Evolutionary conservation across 306 rosid genomes (phyloP), one percentile per base, ranked within the genome.

Genomic region (Prosopis cineraria): DNA sequence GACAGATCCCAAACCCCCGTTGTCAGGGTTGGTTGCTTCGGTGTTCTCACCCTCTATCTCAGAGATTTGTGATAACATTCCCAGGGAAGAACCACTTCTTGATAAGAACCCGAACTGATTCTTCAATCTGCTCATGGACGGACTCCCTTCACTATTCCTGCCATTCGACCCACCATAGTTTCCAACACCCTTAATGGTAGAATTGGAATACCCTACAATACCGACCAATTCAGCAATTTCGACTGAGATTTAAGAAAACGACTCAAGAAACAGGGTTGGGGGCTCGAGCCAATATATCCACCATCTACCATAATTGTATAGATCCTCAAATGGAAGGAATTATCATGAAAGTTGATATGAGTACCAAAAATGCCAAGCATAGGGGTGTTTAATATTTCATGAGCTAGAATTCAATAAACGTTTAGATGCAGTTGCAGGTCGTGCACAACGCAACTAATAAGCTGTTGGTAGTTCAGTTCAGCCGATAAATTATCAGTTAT

Each of bases 31-130:
- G 80, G 75, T 72, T 20, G 84, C 82, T 1, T 82, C 89, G n/a
- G 80, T 80, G 66, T 59, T 85, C 55, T 89, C 97, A 58, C 63
- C 81, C 63, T 40, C 92, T 33, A 83, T 37, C 69, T 90, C 93
- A 3, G 93, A 85, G 68, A 89, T 89, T 41, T 89, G 88, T 7
- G 97, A 80, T 78, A 92, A 78, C 80, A 90, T 74, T 75, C 93
- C 96, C 56, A 90, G 25, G n/a, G 90, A 89, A 81, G 91, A 81
- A 78, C 80, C 82, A 22, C 55, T 80, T 77, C 89, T 80, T 43
- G 90, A 78, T 47, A 88, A 69, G 81, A 93, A 87, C 81, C 86
- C 86, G 72, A 86, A 44, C 70, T 87, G 94, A 78, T 78, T 76
- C 80, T 74, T 93, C 88, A 89, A 81, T 85, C 89, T 83, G 72